Evolutionary conservation across 306 rosid genomes (phyloP).

Genomic region (Aeschynomene evenia): DNA sequence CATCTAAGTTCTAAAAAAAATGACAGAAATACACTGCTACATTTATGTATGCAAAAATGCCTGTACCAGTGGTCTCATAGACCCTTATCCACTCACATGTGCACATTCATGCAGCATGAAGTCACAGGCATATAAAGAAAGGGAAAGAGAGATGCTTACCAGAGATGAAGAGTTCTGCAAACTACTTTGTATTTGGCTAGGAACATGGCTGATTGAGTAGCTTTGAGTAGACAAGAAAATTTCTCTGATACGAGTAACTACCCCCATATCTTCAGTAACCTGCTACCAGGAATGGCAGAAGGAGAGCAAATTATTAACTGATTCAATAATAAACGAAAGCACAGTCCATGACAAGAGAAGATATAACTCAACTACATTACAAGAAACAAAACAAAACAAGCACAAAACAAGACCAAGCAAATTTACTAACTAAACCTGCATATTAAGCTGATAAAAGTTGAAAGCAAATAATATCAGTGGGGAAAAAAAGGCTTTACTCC

Average conservation of each 20-base stretch:
- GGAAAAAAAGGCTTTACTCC: conserved; percentile 24
- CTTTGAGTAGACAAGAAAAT: conserved; percentile 59
- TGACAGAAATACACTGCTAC: neutral
- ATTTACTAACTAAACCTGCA: neutral
- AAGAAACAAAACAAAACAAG: neutral
- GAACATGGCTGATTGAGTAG: conserved; percentile 41
- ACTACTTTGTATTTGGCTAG: conserved; percentile 44
- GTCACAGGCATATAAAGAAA: conserved; percentile 19
- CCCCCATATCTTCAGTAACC: conserved; percentile 74
- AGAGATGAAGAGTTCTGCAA: conserved; percentile 44
- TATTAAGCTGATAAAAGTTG: neutral
- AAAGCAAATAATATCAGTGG: conserved; percentile 12
- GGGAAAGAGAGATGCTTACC: conserved; percentile 50
- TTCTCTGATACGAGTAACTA: conserved; percentile 62
- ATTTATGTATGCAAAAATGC: neutral
- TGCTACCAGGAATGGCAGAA: conserved; percentile 40
- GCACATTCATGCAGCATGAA: conserved; percentile 2
- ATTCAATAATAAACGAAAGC: conserved; percentile 25
- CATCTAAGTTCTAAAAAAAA: neutral
- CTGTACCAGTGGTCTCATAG: neutral
- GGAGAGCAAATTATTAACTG: conserved; percentile 15
- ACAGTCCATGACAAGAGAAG: neutral
- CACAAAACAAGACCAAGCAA: neutral
- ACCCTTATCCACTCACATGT: neutral
- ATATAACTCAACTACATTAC: neutral